phyloP scores from a whole-genome alignment of 1,139 yeast species.

The Sugiyamaella grinbergsii region DNA sequence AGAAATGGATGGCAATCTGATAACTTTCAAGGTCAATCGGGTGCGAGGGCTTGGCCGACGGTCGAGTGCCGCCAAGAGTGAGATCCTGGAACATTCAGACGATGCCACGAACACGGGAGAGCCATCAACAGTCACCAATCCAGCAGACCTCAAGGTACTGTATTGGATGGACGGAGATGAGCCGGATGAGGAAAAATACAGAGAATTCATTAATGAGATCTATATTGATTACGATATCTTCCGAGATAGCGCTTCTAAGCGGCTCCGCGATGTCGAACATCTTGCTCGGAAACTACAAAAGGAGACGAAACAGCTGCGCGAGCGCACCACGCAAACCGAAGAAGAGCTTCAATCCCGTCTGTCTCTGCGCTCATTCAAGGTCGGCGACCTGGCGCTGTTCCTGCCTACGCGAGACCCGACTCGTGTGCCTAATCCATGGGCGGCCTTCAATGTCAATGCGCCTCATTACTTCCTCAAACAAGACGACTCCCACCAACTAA shows the following conservation, averaged over 20 bases:
- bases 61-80: slow-evolving; percentile 18
- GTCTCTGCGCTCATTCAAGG: slow-evolving; percentile 61
- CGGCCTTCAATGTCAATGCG: slow-evolving; percentile 80
- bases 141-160: slow-evolving; percentile 26
- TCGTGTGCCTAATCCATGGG: slow-evolving; percentile 66
- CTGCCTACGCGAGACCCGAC: slow-evolving; percentile 68
- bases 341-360: slow-evolving; percentile 54
- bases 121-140: neutral
- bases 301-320: slow-evolving; percentile 61
- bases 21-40: slow-evolving; percentile 38
- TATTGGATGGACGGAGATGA: slow-evolving; percentile 39
- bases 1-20: slow-evolving; percentile 35
- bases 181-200: slow-evolving; percentile 35
- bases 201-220: slow-evolving; percentile 40
- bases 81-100: neutral
- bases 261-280: slow-evolving; percentile 90
- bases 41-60: slow-evolving; percentile 39
- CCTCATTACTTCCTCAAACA: slow-evolving; percentile 70
- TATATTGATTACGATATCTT: slow-evolving; percentile 56
- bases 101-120: neutral
- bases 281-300: slow-evolving; percentile 82
- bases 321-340: slow-evolving; percentile 45
- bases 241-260: slow-evolving; percentile 64
- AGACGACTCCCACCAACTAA: slow-evolving; percentile 40
- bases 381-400: slow-evolving; percentile 77